Conservation (phyloP, 2,329 filamentous ascomycete species). For the Colletotrichum caudatum region DNA sequence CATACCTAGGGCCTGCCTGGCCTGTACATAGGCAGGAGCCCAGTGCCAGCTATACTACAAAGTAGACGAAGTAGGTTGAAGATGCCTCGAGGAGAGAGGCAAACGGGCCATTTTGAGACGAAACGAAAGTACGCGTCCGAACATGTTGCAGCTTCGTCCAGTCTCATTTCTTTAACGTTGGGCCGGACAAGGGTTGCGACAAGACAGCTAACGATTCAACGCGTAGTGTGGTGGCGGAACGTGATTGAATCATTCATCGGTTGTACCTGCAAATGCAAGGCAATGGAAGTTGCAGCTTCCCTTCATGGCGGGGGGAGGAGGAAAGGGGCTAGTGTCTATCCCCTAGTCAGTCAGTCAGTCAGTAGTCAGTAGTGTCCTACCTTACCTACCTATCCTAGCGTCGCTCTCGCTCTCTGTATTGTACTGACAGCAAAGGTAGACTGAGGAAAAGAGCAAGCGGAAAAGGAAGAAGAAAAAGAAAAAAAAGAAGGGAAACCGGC, state of each 20-base stretch:
- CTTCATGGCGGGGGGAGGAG: background rate
- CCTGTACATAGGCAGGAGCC: background rate
- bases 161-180: slow-evolving; percentile 13
- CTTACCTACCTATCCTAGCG: background rate
- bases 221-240: background rate
- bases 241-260: slow-evolving; percentile 2
- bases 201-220: slow-evolving; percentile 29
- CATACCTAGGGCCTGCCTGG: too few species aligned
- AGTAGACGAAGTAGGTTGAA: too few species aligned
- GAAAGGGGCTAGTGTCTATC: background rate
- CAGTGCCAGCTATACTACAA: background rate
- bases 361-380: too few species aligned
- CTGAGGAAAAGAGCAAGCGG: slow-evolving; percentile 15
- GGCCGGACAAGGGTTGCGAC: slow-evolving; percentile 24
- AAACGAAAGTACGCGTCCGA: slow-evolving; percentile 39
- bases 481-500: background rate
- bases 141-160: slow-evolving; percentile 40
- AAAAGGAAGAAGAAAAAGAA: background rate
- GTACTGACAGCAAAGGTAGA: background rate
- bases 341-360: background rate
- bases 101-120: slow-evolving; percentile 36
- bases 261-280: slow-evolving; percentile 12
- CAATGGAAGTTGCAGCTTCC: background rate
- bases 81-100: slow-evolving; percentile 28
- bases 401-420: background rate